Conservation (phyloP, 2,329 filamentous ascomycete species). For the Aspergillus ochraceus region DNA sequence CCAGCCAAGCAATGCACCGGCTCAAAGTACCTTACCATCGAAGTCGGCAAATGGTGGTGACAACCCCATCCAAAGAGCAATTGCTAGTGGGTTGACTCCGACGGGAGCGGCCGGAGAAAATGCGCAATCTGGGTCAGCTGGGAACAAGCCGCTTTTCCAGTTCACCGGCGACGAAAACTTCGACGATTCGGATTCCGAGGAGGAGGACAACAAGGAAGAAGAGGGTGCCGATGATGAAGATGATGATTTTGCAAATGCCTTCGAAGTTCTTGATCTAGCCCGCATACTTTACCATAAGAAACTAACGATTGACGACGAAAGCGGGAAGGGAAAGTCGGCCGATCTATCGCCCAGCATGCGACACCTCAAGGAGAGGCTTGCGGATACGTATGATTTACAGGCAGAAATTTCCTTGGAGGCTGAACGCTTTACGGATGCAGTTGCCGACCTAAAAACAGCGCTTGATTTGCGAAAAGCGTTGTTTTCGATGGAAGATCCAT, state of each 20-base stretch:
- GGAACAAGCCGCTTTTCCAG: conserved; percentile 72
- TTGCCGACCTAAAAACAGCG: conserved; percentile 75
- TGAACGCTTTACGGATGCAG: conserved; percentile 86
- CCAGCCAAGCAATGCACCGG: conserved; percentile 51
- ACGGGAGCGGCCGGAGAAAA: conserved; percentile 17
- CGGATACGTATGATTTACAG: conserved; percentile 90
- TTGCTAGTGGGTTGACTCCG: conserved; percentile 23
- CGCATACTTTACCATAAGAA: conserved; percentile 60
- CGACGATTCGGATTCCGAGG: conserved; percentile 69
- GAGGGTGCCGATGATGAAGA: conserved; percentile 58
- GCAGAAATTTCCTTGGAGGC: conserved; percentile 97
- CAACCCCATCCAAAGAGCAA: conserved; percentile 27
- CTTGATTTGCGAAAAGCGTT: conserved; percentile 77
- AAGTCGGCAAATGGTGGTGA: conserved; percentile 17
- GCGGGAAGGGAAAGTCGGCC: conserved; percentile 51
- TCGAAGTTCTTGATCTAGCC: conserved; percentile 63
- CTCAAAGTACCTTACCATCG: conserved; percentile 38
- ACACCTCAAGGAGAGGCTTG: conserved; percentile 79
- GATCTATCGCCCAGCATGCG: conserved; percentile 43
- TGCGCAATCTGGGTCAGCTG: conserved; percentile 14
- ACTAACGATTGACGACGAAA: conserved; percentile 50
- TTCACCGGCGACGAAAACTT: conserved; percentile 95
- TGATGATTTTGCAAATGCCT: conserved; percentile 64
- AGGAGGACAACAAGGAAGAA: conserved; percentile 42
- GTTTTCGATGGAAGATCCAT: conserved; percentile 75